Percentiles rank a stretch among this genome's conserved stretches.
Conservation (phyloP, 768 basidiomycete species). For the Pulveroboletus sp. region DNA sequence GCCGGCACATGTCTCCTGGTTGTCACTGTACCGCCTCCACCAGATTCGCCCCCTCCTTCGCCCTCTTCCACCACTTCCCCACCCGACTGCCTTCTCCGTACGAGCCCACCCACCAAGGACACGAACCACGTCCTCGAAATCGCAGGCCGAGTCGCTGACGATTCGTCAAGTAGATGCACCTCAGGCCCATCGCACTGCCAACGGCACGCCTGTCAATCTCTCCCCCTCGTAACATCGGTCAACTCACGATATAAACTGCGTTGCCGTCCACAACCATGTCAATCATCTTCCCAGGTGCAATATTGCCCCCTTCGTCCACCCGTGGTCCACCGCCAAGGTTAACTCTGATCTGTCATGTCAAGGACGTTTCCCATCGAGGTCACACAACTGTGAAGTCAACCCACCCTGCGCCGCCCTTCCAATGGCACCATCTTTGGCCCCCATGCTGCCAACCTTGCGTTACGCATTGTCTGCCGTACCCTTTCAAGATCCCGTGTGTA, state of each 20-base stretch:
- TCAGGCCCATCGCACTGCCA: slow-evolving; percentile 57
- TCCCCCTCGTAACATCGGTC: slow-evolving; percentile 8
- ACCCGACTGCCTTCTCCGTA: slow-evolving; percentile 16
- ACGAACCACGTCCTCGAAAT: slow-evolving; percentile 69
- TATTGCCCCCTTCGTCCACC: slow-evolving; percentile 53
- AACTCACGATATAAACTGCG: slow-evolving; percentile 70
- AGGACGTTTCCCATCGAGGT: slow-evolving; percentile 4
- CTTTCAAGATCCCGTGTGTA: slow-evolving; percentile 67
- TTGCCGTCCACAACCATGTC: slow-evolving; percentile 81
- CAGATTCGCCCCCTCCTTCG: slow-evolving; percentile 41
- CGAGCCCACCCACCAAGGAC: slow-evolving; percentile 32
- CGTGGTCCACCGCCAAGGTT: slow-evolving; percentile 53
- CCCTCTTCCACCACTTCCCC: slow-evolving; percentile 30
- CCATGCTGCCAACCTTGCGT: slow-evolving; percentile 77
- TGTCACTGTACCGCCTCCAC: slow-evolving; percentile 40
- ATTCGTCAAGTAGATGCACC: slow-evolving; percentile 53
- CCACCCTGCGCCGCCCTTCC: slow-evolving; percentile 65
- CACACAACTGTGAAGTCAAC: slow-evolving; percentile 8
- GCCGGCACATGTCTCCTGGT: slow-evolving; percentile 33
- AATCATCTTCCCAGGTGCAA: slow-evolving; percentile 47
- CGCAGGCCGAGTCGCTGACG: slow-evolving; percentile 53
- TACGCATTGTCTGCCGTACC: slow-evolving; percentile 54
- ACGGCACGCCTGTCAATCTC: slow-evolving; percentile 5
- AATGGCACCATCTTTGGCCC: slow-evolving; percentile 67
- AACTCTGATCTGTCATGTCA: slow-evolving; percentile 57